Conservation (phyloP, 306 rosid species). For the Nissolia schottii region DNA sequence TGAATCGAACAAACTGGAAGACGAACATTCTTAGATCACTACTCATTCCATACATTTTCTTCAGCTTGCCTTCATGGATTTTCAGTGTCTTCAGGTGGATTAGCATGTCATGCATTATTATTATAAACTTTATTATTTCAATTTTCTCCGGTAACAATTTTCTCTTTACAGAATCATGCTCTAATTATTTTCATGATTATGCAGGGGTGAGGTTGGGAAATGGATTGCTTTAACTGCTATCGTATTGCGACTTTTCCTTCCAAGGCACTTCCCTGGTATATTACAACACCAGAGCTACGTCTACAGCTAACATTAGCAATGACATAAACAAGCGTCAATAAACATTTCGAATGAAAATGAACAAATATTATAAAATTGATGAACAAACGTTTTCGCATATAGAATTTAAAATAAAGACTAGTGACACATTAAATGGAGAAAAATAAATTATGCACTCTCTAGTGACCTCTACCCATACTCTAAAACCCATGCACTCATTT, state of each 20-base stretch:
- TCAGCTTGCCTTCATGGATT: slow-evolving; percentile 49
- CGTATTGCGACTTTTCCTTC: slow-evolving; percentile 61
- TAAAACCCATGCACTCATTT: too few relatives aligned
- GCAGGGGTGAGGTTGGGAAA: slow-evolving; percentile 60
- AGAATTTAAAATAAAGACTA: too few relatives aligned
- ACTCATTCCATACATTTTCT: slow-evolving; percentile 69
- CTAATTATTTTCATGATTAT: neutral
- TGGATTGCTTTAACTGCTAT: slow-evolving; percentile 68
- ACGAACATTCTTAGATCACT: slow-evolving; percentile 60
- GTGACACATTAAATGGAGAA: too few relatives aligned
- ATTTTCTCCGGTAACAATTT: neutral
- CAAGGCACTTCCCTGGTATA: slow-evolving; percentile 58
- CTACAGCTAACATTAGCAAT: too few relatives aligned
- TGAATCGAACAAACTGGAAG: slow-evolving; percentile 75
- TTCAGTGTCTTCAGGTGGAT: slow-evolving; percentile 50
- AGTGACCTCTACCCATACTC: too few relatives aligned
- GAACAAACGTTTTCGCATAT: too few relatives aligned
- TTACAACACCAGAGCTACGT: too few relatives aligned
- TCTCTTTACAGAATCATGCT: neutral
- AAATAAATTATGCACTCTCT: too few relatives aligned
- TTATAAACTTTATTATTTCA: neutral
- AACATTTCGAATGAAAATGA: too few relatives aligned
- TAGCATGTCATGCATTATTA: neutral
- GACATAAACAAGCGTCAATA: too few relatives aligned
- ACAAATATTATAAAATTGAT: too few relatives aligned